These are phyloP conservation scores for Camellia oleifera DNA, from an alignment of 179 eudicot genomes.

Conservation along the genomic window DNA sequence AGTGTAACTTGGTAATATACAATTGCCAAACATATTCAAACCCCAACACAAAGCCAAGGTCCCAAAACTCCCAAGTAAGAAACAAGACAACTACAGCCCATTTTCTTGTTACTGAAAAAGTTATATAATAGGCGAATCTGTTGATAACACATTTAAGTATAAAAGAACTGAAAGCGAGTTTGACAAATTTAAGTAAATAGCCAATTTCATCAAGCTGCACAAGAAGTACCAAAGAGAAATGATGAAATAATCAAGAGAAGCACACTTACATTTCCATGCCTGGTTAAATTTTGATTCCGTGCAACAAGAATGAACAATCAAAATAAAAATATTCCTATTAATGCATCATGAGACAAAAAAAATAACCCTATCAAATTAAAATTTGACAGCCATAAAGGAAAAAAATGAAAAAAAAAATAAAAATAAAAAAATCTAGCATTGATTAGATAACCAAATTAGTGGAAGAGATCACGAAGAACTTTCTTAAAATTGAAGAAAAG, in stretches of 20 bases:
- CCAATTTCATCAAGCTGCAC: not conserved
- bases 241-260: not conserved
- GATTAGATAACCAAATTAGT: not conserved
- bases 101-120: not conserved
- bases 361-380: no score
- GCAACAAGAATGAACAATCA: not conserved
- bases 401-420: no score
- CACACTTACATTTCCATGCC: not conserved
- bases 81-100: not conserved
- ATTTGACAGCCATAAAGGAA: no score
- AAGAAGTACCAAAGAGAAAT: no score
- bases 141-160: not conserved
- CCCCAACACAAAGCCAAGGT: not conserved
- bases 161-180: not conserved
- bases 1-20: not conserved
- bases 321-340: no score
- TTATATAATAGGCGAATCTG: not conserved
- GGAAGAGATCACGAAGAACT: no score
- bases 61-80: not conserved
- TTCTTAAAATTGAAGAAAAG: no score
- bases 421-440: no score
- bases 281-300: not conserved
- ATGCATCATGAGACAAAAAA: no score
- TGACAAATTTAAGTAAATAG: not conserved
- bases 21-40: no score